These are phyloP conservation scores for Oemleria cerasiformis DNA, from an alignment of 306 rosid genomes.

Conservation along the genomic window DNA sequence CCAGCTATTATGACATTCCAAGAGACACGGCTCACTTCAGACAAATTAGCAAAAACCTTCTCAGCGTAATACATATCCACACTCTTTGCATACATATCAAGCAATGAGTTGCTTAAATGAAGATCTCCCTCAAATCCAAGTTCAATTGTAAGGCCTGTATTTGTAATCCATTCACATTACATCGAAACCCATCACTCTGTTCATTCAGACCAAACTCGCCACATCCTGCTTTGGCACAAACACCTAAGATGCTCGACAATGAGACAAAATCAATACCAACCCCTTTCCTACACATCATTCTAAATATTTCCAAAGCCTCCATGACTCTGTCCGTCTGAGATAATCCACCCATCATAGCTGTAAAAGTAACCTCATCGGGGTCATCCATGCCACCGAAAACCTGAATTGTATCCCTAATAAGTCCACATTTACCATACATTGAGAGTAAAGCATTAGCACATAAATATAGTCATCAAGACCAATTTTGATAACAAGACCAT, in stretches of 20 bases:
- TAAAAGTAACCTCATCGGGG: slow-evolving; percentile 74
- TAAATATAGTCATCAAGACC: slow-evolving; percentile 55
- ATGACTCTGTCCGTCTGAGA: not conserved
- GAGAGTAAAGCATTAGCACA: slow-evolving; percentile 54
- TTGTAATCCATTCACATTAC: slow-evolving; percentile 43
- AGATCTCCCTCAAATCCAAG: slow-evolving; percentile 61
- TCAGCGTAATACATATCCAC: slow-evolving; percentile 60
- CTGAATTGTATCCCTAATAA: slow-evolving; percentile 44
- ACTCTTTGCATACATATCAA: slow-evolving; percentile 65
- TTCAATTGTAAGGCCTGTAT: slow-evolving; percentile 56
- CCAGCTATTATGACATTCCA: slow-evolving; percentile 82
- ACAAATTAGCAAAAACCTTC: slow-evolving; percentile 47
- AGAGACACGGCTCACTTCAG: slow-evolving; percentile 48
- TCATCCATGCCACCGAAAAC: slow-evolving; percentile 52
- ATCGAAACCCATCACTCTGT: slow-evolving; percentile 12
- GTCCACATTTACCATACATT: slow-evolving; percentile 62
- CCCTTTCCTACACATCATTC: slow-evolving; percentile 58
- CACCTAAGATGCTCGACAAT: slow-evolving; percentile 59
- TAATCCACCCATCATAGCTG: slow-evolving; percentile 66
- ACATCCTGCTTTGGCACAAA: slow-evolving; percentile 42
- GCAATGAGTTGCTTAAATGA: slow-evolving; percentile 67
- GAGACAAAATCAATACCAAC: slow-evolving; percentile 59
- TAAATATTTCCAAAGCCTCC: slow-evolving; percentile 55
- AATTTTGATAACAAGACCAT: slow-evolving; percentile 54
- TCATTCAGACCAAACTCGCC: slow-evolving; percentile 34